Evolutionary conservation across 2,329 filamentous ascomycete species (phyloP).

Genomic region (Pyricularia grisea): DNA sequence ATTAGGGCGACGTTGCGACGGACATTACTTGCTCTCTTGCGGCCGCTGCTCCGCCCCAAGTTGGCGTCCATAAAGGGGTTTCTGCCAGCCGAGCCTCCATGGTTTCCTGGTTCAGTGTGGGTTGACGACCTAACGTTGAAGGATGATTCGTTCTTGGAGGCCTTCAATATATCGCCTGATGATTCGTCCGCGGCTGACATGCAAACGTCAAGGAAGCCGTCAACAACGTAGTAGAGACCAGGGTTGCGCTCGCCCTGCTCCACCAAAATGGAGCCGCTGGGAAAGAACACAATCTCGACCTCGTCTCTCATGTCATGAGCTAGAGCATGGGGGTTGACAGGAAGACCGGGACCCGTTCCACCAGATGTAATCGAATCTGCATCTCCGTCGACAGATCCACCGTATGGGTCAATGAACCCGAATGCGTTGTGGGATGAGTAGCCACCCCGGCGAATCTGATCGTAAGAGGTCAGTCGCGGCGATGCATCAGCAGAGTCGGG

Average conservation of each 20-base stretch:
- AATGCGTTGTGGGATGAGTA: conserved; percentile 77
- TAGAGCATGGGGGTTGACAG: conserved; percentile 47
- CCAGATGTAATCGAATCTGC: conserved; percentile 75
- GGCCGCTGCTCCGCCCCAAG: conserved; percentile 16
- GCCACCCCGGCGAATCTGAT: conserved; percentile 70
- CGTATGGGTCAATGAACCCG: conserved; percentile 80
- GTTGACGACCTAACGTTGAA: conserved; percentile 11
- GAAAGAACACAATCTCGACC: conserved; percentile 95
- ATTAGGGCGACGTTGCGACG: conserved; percentile 76
- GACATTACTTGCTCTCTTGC: conserved; percentile 21
- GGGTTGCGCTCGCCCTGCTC: conserved; percentile 97
- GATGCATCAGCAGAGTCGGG: conserved; percentile 74
- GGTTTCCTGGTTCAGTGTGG: not conserved
- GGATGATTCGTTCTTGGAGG: conserved; percentile 8
- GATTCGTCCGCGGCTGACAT: conserved; percentile 58
- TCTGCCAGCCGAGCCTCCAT: not conserved
- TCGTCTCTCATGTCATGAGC: conserved; percentile 81
- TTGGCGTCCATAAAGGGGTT: not conserved
- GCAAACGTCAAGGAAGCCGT: conserved; percentile 91
- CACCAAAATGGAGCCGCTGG: conserved; percentile 85
- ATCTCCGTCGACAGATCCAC: conserved; percentile 69
- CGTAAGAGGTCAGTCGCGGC: conserved; percentile 74
- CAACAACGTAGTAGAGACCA: conserved; percentile 93
- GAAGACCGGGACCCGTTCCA: conserved; percentile 21
- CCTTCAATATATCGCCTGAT: conserved; percentile 28